A percentile compares a stretch with the other conserved stretches of the same genome.
Conservation (phyloP, 257 asterid species). For the Scutellaria barbata region DNA sequence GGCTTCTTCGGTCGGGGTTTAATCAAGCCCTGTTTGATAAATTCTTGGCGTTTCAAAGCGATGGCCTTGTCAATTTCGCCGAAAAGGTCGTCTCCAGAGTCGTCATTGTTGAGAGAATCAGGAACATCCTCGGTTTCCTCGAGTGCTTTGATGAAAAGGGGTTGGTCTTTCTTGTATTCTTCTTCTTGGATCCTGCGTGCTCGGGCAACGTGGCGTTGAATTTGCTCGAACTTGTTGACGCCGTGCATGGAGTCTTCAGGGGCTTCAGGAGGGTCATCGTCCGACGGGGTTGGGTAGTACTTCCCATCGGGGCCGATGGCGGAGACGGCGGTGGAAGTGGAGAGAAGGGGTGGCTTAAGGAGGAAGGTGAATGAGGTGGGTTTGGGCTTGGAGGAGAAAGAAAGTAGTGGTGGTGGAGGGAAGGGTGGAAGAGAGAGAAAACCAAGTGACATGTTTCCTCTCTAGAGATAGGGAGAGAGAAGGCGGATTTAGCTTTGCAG, state of each 20-base stretch:
- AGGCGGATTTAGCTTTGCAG: slow-evolving; percentile 32
- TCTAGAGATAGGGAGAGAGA: slow-evolving; percentile 35
- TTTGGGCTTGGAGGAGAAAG: slow-evolving; percentile 41
- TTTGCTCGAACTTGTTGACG: slow-evolving; percentile 82
- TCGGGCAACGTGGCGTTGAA: slow-evolving; percentile 77
- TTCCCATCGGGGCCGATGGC: slow-evolving; percentile 86
- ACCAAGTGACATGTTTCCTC: slow-evolving; percentile 42
- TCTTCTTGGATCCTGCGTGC: slow-evolving; percentile 77
- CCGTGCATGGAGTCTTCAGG: slow-evolving; percentile 98
- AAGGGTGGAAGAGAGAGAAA: slow-evolving; percentile 47
- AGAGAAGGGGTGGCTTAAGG: slow-evolving; percentile 40
- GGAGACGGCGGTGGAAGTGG: slow-evolving; percentile 49
- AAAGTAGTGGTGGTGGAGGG: slow-evolving; percentile 46
- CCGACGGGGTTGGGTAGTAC: slow-evolving; percentile 77
- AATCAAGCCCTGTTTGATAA: slow-evolving; percentile 75
- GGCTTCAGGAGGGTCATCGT: slow-evolving; percentile 96
- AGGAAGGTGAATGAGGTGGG: slow-evolving; percentile 40
- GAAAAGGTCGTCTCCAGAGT: slow-evolving; percentile 82
- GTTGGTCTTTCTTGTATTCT: slow-evolving; percentile 63
- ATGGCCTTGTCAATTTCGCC: slow-evolving; percentile 95
- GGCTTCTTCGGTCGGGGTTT: slow-evolving; percentile 53
- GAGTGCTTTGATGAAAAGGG: slow-evolving; percentile 70
- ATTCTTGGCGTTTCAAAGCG: slow-evolving; percentile 83
- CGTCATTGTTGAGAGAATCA: slow-evolving; percentile 29
- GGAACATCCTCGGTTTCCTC: slow-evolving; percentile 72